Base-by-base conservation (phyloP, 2,329 filamentous ascomycete species). In the Fusarium sp. region DNA sequence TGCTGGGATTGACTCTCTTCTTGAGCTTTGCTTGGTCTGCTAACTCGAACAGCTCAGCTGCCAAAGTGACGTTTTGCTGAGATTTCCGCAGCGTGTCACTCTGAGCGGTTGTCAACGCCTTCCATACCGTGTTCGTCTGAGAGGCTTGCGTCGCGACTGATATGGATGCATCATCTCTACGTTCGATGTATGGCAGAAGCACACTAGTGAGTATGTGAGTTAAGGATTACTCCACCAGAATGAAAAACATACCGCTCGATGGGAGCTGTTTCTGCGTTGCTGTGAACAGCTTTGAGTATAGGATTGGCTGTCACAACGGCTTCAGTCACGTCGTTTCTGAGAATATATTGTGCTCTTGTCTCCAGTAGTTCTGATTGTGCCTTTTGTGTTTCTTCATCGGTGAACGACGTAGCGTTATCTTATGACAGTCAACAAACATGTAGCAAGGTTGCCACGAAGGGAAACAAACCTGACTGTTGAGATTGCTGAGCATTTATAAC, bases 251-350 rank as follows among this genome's bases (percentile, higher is more conserved):
- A 93, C 92, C 89, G 87, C 80, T 96, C 92, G 55, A 90, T 84
- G 46, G 88, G 87, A 4, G 88, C 87, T 20, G 88, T 86, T 64
- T 88, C 85, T 15, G 86, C 87, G 45, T 89, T 89, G 64, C 87
- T 83, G 78, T 97, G 92, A 41, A 95, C 89, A 9, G 93, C 91
- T 75, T 92, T 93, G 61, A 97, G 82, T 43, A 92, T 89, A 10
- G 94, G 93, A 74, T 93, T 91, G 60, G 90, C 90, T 72, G 89
- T 88, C 70, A 96, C 80, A 56, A 93, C 88, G 48, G 86, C 89
- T 66, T 92, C 88, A 24, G 90, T 84, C 24, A 92, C 89, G 65
- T 89, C 89, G 77, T 91, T 91, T 68, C 89, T 89, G 59, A 95
- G 84, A 43, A 88, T 85, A 79, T 93, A 92, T 62, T 85, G 85